Percentiles rank a stretch among this genome's conserved stretches.
Conservation (phyloP, 2,329 filamentous ascomycete species). For the Arthrocladium fulminans region DNA sequence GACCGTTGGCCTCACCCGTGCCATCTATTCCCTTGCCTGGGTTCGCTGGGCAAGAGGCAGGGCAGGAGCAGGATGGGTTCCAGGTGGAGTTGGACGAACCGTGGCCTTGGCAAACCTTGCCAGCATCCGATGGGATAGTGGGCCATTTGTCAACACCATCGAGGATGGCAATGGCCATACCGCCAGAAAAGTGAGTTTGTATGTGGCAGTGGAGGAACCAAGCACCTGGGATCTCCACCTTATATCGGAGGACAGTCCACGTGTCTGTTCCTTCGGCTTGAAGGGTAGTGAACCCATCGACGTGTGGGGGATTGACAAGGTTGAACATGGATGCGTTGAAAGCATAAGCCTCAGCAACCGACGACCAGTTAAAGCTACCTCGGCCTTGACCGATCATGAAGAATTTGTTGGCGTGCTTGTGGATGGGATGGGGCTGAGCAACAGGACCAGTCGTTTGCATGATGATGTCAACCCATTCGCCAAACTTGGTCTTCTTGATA, state of each 20-base stretch:
- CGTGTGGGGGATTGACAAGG: conserved; percentile 44
- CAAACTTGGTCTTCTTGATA: conserved; percentile 40
- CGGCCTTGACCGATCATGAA: conserved; percentile 47
- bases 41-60: conserved; percentile 3
- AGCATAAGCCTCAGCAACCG: conserved; percentile 40
- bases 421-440: conserved; percentile 52
- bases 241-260: conserved; percentile 48
- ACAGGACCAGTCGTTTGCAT: conserved; percentile 37
- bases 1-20: conserved; percentile 9
- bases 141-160: conserved; percentile 31
- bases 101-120: conserved; percentile 16
- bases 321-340: conserved; percentile 47
- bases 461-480: conserved; percentile 50
- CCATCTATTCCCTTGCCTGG: conserved; percentile 1
- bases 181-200: conserved; percentile 45
- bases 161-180: conserved; percentile 48
- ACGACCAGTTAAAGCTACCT: conserved; percentile 44
- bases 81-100: conserved; percentile 9
- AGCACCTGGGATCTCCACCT: conserved; percentile 44
- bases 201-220: conserved; percentile 52
- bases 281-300: conserved; percentile 42
- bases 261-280: conserved; percentile 25
- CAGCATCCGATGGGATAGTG: conserved; percentile 16
- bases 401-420: conserved; percentile 57
- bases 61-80: conserved; percentile 9